These are phyloP conservation scores for Sporothrix humicola DNA, from an alignment of 2,329 filamentous ascomycete species.

Conservation along the genomic window DNA sequence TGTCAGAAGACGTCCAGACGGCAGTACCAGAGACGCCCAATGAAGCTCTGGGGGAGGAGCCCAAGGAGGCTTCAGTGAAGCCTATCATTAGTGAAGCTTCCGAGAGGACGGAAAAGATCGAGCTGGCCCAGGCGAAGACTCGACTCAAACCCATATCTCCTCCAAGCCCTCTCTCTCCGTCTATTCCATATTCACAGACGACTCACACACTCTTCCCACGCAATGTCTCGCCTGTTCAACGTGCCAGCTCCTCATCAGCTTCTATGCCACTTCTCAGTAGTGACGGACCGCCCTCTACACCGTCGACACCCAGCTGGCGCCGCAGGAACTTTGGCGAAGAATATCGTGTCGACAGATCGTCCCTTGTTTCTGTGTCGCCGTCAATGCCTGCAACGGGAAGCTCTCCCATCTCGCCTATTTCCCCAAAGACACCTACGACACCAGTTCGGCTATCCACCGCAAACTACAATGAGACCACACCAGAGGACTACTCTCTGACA, in stretches of 20 bases:
- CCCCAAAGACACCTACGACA: background rate
- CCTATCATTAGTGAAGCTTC: background rate
- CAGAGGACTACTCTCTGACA: slow-evolving; percentile 25
- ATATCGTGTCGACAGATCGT: background rate
- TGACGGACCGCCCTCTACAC: background rate
- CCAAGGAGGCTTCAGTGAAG: background rate
- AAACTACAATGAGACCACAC: background rate
- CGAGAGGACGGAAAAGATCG: background rate
- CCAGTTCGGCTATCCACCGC: background rate
- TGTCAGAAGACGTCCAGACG: too few species aligned
- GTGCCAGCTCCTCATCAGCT: background rate
- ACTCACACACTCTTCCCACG: slow-evolving; percentile 14
- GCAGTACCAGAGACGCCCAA: too few species aligned
- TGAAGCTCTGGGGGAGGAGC: too few species aligned
- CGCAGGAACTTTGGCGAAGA: background rate
- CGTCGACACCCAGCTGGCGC: background rate
- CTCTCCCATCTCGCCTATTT: background rate
- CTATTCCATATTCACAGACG: background rate
- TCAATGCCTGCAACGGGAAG: background rate
- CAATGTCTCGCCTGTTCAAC: background rate
- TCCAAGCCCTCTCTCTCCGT: background rate
- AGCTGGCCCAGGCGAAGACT: background rate
- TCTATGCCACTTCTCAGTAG: background rate
- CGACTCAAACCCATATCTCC: too few species aligned
- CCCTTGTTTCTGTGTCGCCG: background rate